Conservation (phyloP, 345 rosid genomes). For the Linum lewisii region DNA sequence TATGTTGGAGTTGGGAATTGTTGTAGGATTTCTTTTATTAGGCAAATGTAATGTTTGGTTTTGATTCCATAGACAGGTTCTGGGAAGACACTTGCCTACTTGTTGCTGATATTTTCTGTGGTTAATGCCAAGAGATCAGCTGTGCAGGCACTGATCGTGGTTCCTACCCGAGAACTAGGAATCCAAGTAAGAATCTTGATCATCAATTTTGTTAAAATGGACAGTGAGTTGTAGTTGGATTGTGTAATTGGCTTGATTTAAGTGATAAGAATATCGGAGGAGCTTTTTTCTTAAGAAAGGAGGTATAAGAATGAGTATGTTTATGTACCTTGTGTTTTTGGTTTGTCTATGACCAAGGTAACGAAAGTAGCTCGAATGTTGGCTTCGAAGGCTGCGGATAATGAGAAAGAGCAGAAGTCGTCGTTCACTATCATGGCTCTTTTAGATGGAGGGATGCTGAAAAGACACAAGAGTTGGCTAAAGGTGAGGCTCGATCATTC, state of each 20-base stretch:
- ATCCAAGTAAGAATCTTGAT: slow-evolving; percentile 52
- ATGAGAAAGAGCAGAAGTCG: slow-evolving; percentile 35
- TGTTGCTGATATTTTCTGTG: slow-evolving; percentile 55
- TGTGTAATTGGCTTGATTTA: not conserved
- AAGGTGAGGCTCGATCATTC: slow-evolving; percentile 33
- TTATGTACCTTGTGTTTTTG: slow-evolving; percentile 1
- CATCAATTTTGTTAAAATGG: not conserved
- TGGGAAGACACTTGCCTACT: slow-evolving; percentile 84
- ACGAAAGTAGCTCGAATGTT: slow-evolving; percentile 69
- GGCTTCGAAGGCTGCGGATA: slow-evolving; percentile 50
- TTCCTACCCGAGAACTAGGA: slow-evolving; percentile 90
- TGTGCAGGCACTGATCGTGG: slow-evolving; percentile 77
- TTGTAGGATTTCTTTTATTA: not conserved
- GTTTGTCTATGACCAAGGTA: slow-evolving; percentile 33
- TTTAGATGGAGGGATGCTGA: slow-evolving; percentile 74
- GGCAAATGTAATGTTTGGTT: slow-evolving; percentile 17
- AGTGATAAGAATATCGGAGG: too few relatives aligned
- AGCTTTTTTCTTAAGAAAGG: too few relatives aligned
- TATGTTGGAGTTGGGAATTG: not conserved
- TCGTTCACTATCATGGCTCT: slow-evolving; percentile 76
- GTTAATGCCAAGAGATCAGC: slow-evolving; percentile 58
- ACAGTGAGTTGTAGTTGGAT: not conserved
- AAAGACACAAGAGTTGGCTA: slow-evolving; percentile 86
- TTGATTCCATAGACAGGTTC: slow-evolving; percentile 70
- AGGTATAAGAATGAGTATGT: not conserved